Conservation (phyloP, 345 rosid species). For the Heritiera littoralis region DNA sequence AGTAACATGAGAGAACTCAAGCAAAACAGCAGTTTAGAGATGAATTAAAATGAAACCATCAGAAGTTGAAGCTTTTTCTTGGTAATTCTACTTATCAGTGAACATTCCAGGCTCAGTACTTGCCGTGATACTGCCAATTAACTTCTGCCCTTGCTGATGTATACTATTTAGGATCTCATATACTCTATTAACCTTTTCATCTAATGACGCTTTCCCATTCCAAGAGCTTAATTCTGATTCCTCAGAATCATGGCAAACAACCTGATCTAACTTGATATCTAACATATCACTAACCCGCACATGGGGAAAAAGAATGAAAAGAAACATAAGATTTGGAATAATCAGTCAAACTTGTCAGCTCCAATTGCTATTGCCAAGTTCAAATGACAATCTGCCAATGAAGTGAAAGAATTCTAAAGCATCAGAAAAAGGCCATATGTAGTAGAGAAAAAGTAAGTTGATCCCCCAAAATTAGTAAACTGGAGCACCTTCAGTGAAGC, state of each 20-base stretch:
- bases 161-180: constrained; percentile 39
- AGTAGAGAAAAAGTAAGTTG: not conserved
- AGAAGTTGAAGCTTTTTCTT: not conserved
- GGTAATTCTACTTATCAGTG: constrained; percentile 54
- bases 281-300: constrained; percentile 51
- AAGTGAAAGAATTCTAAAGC: not conserved
- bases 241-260: constrained; percentile 37
- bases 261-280: constrained; percentile 39
- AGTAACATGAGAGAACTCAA: not conserved
- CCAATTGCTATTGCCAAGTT: constrained; percentile 1
- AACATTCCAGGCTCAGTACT: constrained; percentile 45
- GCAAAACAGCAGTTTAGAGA: no score
- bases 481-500: not conserved
- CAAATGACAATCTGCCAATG: not conserved
- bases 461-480: not conserved
- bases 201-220: constrained; percentile 28
- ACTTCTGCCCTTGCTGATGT: constrained; percentile 41
- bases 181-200: constrained; percentile 35
- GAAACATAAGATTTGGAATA: not conserved
- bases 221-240: constrained; percentile 36
- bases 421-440: not conserved
- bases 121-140: constrained; percentile 31
- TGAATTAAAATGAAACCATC: no score
- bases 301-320: not conserved
- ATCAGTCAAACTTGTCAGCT: not conserved